Evolutionary conservation across 106 monocot genomes (phyloP).

Genomic region (Agapanthus africanus): DNA sequence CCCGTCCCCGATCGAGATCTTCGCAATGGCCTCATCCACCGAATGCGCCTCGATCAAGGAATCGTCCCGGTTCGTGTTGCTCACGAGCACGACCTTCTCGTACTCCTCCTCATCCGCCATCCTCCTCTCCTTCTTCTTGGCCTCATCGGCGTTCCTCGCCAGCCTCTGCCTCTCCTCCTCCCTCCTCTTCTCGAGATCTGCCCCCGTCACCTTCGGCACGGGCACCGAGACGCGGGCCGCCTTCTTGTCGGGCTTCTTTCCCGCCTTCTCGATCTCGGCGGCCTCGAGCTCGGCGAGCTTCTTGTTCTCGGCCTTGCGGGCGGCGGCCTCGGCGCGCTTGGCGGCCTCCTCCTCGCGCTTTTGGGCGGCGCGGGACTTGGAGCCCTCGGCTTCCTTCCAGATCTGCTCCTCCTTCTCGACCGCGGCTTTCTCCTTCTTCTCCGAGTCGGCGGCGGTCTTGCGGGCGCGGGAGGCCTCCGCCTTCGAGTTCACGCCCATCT

Average conservation of each 20-base stretch:
- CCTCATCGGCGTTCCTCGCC: conserved; percentile 42
- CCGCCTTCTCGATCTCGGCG: conserved; percentile 45
- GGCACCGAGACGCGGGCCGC: conserved; percentile 68
- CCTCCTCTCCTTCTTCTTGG: conserved; percentile 69
- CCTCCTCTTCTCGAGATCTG: conserved; percentile 50
- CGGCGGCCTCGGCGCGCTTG: conserved; percentile 65
- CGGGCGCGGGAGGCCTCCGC: conserved; percentile 76
- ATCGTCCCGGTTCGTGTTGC: conserved; percentile 88
- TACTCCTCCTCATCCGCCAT: conserved; percentile 90
- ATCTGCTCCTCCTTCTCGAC: conserved; percentile 49
- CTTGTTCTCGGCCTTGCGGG: conserved; percentile 75
- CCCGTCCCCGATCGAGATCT: conserved; percentile 45
- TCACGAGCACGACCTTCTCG: conserved; percentile 71
- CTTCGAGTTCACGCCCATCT: conserved; percentile 86
- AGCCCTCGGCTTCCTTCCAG: conserved; percentile 65
- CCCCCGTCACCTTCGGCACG: conserved; percentile 70
- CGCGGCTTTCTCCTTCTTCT: conserved; percentile 34
- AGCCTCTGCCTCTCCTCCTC: conserved; percentile 64
- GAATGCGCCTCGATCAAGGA: conserved; percentile 75
- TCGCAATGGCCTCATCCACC: conserved; percentile 73
- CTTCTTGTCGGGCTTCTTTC: conserved; percentile 71
- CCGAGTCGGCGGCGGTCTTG: conserved; percentile 39
- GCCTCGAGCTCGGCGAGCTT: conserved; percentile 68
- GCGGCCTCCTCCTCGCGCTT: conserved; percentile 70
- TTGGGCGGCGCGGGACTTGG: conserved; percentile 54